phyloP scores from a whole-genome alignment of 2,329 filamentous ascomycete species.

The Phialophora verrucosa region DNA sequence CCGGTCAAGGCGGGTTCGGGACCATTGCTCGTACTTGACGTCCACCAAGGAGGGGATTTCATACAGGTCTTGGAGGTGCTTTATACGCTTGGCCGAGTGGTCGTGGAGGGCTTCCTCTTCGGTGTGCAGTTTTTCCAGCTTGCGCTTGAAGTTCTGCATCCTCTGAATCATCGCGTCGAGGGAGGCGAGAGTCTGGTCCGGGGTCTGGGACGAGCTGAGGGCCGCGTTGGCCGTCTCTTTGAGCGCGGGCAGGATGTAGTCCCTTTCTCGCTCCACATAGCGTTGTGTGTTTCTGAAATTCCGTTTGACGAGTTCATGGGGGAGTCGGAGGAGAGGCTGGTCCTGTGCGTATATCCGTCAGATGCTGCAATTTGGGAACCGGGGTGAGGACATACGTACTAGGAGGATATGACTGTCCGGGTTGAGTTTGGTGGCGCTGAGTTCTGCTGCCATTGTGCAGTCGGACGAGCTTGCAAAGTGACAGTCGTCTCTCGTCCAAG shows the following conservation, averaged over 20 bases:
- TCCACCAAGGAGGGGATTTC: conserved; percentile 81
- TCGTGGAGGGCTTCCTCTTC: conserved; percentile 79
- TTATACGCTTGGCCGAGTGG: conserved; percentile 75
- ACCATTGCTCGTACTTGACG: conserved; percentile 93
- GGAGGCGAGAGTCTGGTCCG: conserved; percentile 75
- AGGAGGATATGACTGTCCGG: conserved; percentile 57
- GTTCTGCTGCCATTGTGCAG: conserved; percentile 29
- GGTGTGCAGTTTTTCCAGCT: conserved; percentile 75
- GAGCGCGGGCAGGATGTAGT: conserved; percentile 55
- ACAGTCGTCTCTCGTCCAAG: background rate
- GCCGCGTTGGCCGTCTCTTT: conserved; percentile 65
- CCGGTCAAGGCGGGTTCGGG: conserved; percentile 77
- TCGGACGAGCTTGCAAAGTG: background rate
- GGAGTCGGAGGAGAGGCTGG: conserved; percentile 89
- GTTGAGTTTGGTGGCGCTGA: conserved; percentile 54
- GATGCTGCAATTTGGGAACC: conserved; percentile 9
- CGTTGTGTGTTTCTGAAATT: conserved; percentile 80
- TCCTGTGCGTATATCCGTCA: conserved; percentile 62
- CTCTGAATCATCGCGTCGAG: conserved; percentile 84
- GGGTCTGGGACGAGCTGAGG: conserved; percentile 64
- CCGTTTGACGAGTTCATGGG: conserved; percentile 88
- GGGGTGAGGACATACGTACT: conserved; percentile 43
- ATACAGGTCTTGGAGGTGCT: conserved; percentile 81
- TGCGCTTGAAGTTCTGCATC: conserved; percentile 86
- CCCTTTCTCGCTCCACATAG: conserved; percentile 55